phyloP scores from a whole-genome alignment of 2,329 filamentous ascomycete species.

The Aspergillus quadricinctus region DNA sequence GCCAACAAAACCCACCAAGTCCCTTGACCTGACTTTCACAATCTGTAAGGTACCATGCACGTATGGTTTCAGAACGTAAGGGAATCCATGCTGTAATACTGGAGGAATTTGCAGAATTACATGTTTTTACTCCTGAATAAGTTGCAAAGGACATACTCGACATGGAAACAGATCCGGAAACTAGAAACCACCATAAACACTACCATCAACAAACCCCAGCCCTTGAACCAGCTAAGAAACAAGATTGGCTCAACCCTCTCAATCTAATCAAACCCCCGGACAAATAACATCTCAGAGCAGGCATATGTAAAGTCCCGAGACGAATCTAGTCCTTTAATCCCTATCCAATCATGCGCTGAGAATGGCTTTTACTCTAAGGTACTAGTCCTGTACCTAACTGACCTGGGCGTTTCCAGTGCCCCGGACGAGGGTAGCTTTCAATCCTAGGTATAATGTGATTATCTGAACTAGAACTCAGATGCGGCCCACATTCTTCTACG shows the following conservation, averaged over 20 bases:
- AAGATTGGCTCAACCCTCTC: neutral
- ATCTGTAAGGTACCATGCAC: neutral
- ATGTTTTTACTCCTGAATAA: no score
- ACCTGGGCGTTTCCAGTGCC: no score
- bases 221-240: neutral
- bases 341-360: neutral
- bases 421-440: no score
- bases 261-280: neutral
- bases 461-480: no score
- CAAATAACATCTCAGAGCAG: neutral
- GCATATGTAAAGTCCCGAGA: neutral
- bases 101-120: neutral
- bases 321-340: neutral
- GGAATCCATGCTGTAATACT: neutral
- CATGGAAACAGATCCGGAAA: no score
- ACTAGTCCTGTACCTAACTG: neutral
- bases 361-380: neutral
- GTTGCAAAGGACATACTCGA: neutral
- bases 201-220: neutral
- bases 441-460: no score
- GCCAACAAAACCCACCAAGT: no score
- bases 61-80: neutral
- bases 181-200: neutral
- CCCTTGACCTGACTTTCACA: no score
- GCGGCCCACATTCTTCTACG: neutral